phyloP scores from a whole-genome alignment of 176 grass and related monocot species.

The Miscanthus lutarioriparius region DNA sequence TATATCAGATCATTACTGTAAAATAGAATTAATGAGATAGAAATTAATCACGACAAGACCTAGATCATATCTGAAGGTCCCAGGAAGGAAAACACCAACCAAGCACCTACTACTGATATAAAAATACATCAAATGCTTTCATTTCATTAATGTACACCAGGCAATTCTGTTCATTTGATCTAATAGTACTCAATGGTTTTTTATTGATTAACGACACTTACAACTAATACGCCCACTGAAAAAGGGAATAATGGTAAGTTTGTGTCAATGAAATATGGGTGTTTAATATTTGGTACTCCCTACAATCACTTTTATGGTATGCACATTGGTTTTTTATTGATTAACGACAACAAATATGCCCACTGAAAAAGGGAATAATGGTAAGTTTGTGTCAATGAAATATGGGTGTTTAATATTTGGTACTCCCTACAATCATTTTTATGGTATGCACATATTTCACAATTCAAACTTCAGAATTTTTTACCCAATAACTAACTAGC shows the following conservation, averaged over 20 bases:
- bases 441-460: neutral
- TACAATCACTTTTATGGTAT: neutral
- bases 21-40: neutral
- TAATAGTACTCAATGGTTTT: neutral
- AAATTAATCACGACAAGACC: neutral
- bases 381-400: neutral
- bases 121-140: neutral
- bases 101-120: neutral
- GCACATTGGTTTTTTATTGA: neutral
- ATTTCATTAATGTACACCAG: neutral
- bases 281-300: neutral
- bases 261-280: neutral
- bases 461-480: neutral
- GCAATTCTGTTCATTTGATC: neutral
- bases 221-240: neutral
- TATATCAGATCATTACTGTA: slow-evolving; percentile 30
- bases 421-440: neutral
- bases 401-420: neutral
- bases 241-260: neutral
- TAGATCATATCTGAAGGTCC: slow-evolving; percentile 11
- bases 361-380: neutral
- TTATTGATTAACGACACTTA: neutral
- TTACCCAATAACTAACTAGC: neutral
- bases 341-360: neutral
- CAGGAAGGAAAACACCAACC: too few relatives aligned